Base-by-base conservation (phyloP, 2,329 filamentous ascomycete species). In the Colletotrichum karsti region DNA sequence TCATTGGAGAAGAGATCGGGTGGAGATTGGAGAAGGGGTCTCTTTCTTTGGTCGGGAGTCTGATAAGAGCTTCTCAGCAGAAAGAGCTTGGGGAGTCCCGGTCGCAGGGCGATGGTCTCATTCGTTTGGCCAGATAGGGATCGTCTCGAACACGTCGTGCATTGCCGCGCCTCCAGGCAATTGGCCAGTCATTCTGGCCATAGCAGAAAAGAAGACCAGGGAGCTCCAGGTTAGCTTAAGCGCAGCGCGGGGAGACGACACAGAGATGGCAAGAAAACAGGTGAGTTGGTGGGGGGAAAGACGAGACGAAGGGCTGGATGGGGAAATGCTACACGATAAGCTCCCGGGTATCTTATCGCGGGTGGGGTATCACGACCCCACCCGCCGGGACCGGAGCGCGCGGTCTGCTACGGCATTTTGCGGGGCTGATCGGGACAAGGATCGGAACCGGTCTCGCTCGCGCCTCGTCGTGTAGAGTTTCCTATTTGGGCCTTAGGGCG, bases 281-380 rank as follows among this genome's bases (percentile, higher is more conserved):
- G 24, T 1, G 18, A 53, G 30, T n/a, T n/a, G n/a, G 28, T 7
- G 24, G 33, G 58, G 53, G 65, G 51, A 13, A 55, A 12, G 54
- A 33, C 53, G 65, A 54, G 53, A 68, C 65, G 65, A 68, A 22
- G 24, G 48, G 35, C 65, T 54, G 18, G 8, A 65, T 65, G 53
- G 37, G 65, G 65, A 50, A 68, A 51, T 22, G 28, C 35, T 35
- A 68, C 18, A 65, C 65, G 65, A 68, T 68, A 68, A 68, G 65
- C 65, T 68, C 39, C 48, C 58, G 48, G 56, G 39, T 64, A 59
- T 54, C 60, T 67, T 64, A 67, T 67, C 60, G 54, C n/a, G 5
- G 54, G 63, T 51, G 51, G 53, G 46, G 24, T 15, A 1, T 2
- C 1, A 1, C 4, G 30, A 4, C 24, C 15, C 33, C 54, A 22